These are phyloP conservation scores for Penicillium palitans DNA, from an alignment of 2,329 filamentous ascomycete species.

Conservation along the genomic window DNA sequence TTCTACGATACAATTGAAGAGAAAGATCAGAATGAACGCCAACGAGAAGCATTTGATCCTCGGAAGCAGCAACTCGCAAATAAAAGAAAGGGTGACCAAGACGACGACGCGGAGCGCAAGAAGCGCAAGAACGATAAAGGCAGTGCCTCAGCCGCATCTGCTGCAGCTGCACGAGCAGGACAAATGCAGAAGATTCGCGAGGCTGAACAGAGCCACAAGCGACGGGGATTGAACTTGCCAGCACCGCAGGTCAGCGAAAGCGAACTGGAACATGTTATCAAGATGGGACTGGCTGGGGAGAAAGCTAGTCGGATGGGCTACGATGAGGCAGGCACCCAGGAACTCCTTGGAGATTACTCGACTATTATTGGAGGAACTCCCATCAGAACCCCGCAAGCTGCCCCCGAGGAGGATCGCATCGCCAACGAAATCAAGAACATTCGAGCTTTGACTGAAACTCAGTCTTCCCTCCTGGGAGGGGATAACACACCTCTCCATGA, in stretches of 20 bases:
- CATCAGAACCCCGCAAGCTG: slow-evolving; percentile 86
- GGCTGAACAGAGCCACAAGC: slow-evolving; percentile 94
- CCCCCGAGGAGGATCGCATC: slow-evolving; percentile 90
- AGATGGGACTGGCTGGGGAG: slow-evolving; percentile 95
- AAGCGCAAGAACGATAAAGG: slow-evolving; percentile 86
- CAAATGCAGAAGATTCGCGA: slow-evolving; percentile 94
- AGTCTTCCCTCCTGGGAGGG: slow-evolving; percentile 88
- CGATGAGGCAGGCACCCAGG: slow-evolving; percentile 80
- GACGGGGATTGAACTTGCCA: slow-evolving; percentile 77
- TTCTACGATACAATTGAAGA: slow-evolving; percentile 95
- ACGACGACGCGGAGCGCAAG: slow-evolving; percentile 78
- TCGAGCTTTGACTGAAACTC: slow-evolving; percentile 83
- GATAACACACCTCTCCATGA: slow-evolving; percentile 90
- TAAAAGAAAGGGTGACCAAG: slow-evolving; percentile 89
- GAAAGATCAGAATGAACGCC: slow-evolving; percentile 73
- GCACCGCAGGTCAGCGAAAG: slow-evolving; percentile 87
- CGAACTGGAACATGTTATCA: slow-evolving; percentile 95
- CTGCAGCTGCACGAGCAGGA: slow-evolving; percentile 87
- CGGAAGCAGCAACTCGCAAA: slow-evolving; percentile 85
- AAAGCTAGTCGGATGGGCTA: slow-evolving; percentile 73
- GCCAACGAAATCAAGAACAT: slow-evolving; percentile 97
- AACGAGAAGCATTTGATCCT: slow-evolving; percentile 84
- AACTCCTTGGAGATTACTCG: slow-evolving; percentile 83
- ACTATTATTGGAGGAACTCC: slow-evolving; percentile 78
- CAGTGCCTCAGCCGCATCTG: slow-evolving; percentile 72